A percentile compares a stretch with the other conserved stretches of the same genome.
These are phyloP conservation scores for Anthostomella pinea DNA, from an alignment of 2,329 filamentous ascomycete species.

Conservation along the genomic window DNA sequence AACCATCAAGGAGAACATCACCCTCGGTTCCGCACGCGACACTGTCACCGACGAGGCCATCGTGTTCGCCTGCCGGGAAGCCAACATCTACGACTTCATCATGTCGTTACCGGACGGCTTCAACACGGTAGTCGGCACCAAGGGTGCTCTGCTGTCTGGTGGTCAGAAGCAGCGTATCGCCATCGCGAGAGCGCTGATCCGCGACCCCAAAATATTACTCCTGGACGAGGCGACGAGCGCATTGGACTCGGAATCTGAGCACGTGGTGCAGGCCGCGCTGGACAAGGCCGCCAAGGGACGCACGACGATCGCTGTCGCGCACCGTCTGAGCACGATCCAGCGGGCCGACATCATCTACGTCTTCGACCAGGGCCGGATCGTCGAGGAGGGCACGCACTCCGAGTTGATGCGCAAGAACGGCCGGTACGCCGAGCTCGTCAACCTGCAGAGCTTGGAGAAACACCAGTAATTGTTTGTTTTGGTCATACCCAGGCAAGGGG, in stretches of 20 bases:
- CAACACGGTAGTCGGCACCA: conserved; percentile 79
- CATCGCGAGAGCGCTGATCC: conserved; percentile 85
- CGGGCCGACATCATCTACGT: conserved; percentile 95
- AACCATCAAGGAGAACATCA: conserved; percentile 84
- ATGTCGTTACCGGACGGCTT: conserved; percentile 82
- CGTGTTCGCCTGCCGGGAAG: conserved; percentile 77
- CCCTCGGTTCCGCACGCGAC: conserved; percentile 69
- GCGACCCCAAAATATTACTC: conserved; percentile 84
- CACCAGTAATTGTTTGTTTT: conserved; percentile 25
- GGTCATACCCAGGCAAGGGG: neutral
- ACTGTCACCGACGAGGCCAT: conserved; percentile 70
- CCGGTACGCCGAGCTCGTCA: conserved; percentile 75
- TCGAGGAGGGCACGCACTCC: conserved; percentile 78
- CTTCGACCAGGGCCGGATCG: conserved; percentile 85
- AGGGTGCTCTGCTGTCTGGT: conserved; percentile 80
- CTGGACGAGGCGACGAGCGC: conserved; percentile 80
- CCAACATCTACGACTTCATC: conserved; percentile 93
- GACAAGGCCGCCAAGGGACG: conserved; percentile 80
- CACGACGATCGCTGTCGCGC: conserved; percentile 92
- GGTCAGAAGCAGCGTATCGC: conserved; percentile 95
- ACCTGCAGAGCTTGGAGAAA: conserved; percentile 74
- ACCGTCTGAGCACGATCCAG: conserved; percentile 88
- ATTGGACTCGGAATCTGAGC: conserved; percentile 73
- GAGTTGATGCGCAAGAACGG: conserved; percentile 69
- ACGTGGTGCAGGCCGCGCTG: conserved; percentile 76